phyloP scores from a whole-genome alignment of 2,329 filamentous ascomycete species.

The Karstenula rhodostoma region DNA sequence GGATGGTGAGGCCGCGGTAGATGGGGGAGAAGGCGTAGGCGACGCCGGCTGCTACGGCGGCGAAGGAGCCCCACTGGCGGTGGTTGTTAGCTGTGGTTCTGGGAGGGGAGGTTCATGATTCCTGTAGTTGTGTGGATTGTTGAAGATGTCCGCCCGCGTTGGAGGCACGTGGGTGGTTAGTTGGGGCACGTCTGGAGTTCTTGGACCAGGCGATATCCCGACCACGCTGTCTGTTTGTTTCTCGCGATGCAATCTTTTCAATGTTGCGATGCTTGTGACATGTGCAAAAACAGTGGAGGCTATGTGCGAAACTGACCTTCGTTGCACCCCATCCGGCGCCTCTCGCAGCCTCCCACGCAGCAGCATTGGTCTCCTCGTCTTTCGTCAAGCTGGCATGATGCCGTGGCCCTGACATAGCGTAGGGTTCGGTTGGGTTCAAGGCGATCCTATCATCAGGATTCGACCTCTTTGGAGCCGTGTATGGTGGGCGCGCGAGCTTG shows the following conservation, averaged over 20 bases:
- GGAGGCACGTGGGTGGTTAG: neutral
- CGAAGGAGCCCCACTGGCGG: conserved; percentile 72
- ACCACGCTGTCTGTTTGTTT: too few relatives aligned
- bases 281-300: too few relatives aligned
- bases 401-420: conserved; percentile 49
- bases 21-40: conserved; percentile 73
- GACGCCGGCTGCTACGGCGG: conserved; percentile 67
- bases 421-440: neutral
- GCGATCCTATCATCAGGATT: neutral
- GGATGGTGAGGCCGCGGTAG: conserved; percentile 65
- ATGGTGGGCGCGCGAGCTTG: conserved; percentile 2
- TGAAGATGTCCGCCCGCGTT: too few relatives aligned
- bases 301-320: conserved; percentile 58
- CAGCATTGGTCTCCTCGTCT: conserved; percentile 72
- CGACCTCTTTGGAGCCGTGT: neutral
- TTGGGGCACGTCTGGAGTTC: too few relatives aligned
- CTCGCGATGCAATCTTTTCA: too few relatives aligned
- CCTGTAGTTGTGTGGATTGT: too few relatives aligned
- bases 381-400: conserved; percentile 65
- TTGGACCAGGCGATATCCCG: too few relatives aligned
- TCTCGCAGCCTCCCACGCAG: conserved; percentile 74
- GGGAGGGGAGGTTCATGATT: neutral
- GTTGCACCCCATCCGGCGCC: conserved; percentile 73
- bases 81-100: neutral
- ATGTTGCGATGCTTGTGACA: too few relatives aligned